phyloP scores from a whole-genome alignment of 805 yeast species.

The Ogataea polymorpha region DNA sequence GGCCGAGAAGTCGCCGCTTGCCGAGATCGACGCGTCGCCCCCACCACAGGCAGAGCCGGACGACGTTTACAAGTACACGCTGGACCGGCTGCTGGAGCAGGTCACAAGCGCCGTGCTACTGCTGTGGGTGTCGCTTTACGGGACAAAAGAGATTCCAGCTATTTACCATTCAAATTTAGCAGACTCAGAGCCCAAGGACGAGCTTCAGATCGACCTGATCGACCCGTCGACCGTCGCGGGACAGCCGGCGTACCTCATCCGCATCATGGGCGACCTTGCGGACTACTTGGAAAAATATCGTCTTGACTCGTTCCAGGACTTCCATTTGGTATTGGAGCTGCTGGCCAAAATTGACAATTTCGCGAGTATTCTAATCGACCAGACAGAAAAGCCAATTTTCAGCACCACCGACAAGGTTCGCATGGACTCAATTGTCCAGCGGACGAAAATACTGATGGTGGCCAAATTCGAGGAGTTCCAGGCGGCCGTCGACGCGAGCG shows the following conservation, averaged over 20 bases:
- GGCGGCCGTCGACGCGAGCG: conserved; percentile 5
- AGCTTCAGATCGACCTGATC: conserved; percentile 13
- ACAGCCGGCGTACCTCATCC: conserved; percentile 59
- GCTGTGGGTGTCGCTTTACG: conserved; percentile 57
- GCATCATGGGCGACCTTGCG: conserved; percentile 62
- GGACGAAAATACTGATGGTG: conserved; percentile 30
- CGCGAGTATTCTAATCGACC: conserved; percentile 30
- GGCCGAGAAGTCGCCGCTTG: neutral
- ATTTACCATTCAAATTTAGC: conserved; percentile 25
- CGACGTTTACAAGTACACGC: conserved; percentile 14
- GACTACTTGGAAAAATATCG: conserved; percentile 51
- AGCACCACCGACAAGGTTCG: conserved; percentile 35
- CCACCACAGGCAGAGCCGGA: conserved; percentile 1
- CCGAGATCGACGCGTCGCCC: conserved; percentile 1
- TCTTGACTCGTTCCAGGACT: conserved; percentile 21
- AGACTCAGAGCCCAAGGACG: neutral
- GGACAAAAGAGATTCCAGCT: conserved; percentile 28
- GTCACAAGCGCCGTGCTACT: conserved; percentile 49
- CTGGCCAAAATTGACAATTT: conserved; percentile 31
- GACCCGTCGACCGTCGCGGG: conserved; percentile 40
- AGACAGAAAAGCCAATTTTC: conserved; percentile 15
- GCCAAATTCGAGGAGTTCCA: conserved; percentile 30
- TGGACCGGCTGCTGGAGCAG: conserved; percentile 41
- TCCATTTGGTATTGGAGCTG: conserved; percentile 22
- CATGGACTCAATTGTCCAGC: conserved; percentile 30